Evolutionary conservation across 306 rosid species (phyloP), one percentile per base, ranked within the genome.

Genomic region (Rosa multiflora): DNA sequence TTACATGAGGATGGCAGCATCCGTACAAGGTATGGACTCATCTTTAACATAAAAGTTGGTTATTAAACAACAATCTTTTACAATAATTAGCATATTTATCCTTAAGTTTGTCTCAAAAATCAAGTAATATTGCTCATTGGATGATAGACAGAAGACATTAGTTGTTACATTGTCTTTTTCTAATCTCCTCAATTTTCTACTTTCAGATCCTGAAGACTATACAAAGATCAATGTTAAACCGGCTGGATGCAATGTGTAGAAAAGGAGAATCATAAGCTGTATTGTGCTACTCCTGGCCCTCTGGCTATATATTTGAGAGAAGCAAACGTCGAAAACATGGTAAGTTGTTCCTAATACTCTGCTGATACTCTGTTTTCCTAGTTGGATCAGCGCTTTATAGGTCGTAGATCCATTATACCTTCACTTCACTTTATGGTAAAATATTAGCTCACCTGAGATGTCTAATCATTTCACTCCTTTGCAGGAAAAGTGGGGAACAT

Each of bases 1-100:
- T 48, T 84, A 74, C 63, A 46, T 88, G 12, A 77, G 83, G 42
- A 35, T 82, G 76, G 80, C 88, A 29, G 64, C 89, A 70, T 85
- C 87, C 3, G 84, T 82, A 62, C 39, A 78, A 56, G 85, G 82
- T 87, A 68, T 10, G 14, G 40, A 61, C 5, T 61, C 67, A 26
- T 61, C 20, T 6, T 18, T 29, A 56, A 56, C 23, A 8, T 20
- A 56, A 56, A 14, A 56, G 0, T 56, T 8, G 18, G 26, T 56
- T 23, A 3, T 8, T 56, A 18, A 40, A 4, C 10, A 20, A n/a
- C 29, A n/a, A 20, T 15, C 1, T 4, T 4, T 15, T 52, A 1
- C 14, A 52, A 52, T 1, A 6, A 14, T 15, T 52, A 52, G 58
- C 2, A 52, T 10, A 47, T 11, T 47, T 2, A 2, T 11, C 9